Evolutionary conservation across 2,329 filamentous ascomycete genomes (phyloP).

Genomic region (Achaetomium macrosporum): DNA sequence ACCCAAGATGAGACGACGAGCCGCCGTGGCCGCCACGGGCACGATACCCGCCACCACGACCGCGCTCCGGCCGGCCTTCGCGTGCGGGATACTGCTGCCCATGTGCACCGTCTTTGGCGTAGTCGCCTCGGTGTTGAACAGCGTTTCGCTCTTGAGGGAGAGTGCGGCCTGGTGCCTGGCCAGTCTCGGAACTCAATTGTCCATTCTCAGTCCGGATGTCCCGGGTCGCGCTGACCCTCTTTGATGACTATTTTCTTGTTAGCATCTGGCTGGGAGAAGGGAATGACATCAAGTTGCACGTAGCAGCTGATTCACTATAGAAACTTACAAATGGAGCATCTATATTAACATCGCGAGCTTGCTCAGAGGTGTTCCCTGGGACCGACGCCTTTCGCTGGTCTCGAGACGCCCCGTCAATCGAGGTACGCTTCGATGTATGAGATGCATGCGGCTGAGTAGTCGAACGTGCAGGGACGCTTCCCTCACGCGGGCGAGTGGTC

Average conservation of each 20-base stretch:
- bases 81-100: slow-evolving; percentile 26
- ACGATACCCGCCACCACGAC: slow-evolving; percentile 40
- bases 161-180: slow-evolving; percentile 2
- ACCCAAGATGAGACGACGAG: slow-evolving; percentile 29
- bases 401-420: slow-evolving; percentile 37
- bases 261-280: background rate
- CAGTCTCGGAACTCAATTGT: slow-evolving; percentile 12
- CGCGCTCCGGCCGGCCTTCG: slow-evolving; percentile 34
- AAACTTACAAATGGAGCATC: slow-evolving; percentile 36
- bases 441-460: slow-evolving; percentile 34
- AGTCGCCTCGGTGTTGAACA: slow-evolving; percentile 15
- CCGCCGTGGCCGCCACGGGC: slow-evolving; percentile 41
- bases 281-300: background rate
- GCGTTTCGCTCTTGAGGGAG: slow-evolving; percentile 19
- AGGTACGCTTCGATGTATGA: slow-evolving; percentile 38
- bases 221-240: slow-evolving; percentile 18
- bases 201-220: slow-evolving; percentile 23
- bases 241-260: slow-evolving; percentile 17
- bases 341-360: slow-evolving; percentile 35
- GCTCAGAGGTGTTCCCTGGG: slow-evolving; percentile 31
- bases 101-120: slow-evolving; percentile 22
- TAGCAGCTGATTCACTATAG: background rate
- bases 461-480: slow-evolving; percentile 31
- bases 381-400: slow-evolving; percentile 42
- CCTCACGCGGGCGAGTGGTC: slow-evolving; percentile 34